Percentiles rank a stretch among this genome's conserved stretches.
Evolutionary conservation across 106 monocot species (phyloP).

Genomic region (Phalaenopsis aphrodite): DNA sequence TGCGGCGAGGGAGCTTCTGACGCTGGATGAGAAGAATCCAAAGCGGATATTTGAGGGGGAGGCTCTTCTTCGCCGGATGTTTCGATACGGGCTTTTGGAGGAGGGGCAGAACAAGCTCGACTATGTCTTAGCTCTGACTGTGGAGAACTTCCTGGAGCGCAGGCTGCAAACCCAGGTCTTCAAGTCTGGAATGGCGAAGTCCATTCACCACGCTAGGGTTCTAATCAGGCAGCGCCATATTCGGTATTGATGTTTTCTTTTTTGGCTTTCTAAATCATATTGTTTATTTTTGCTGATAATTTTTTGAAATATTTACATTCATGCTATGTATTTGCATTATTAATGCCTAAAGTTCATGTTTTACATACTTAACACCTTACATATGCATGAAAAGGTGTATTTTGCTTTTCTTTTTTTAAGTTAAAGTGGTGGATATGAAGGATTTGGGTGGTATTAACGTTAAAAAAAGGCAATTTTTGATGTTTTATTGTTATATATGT

Average conservation of each 20-base stretch:
- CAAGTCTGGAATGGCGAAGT: constrained; percentile 84
- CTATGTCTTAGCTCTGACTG: constrained; percentile 46
- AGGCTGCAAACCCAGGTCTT: constrained; percentile 87
- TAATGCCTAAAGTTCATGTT: too few relatives aligned
- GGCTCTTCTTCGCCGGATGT: constrained; percentile 38
- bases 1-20: constrained; percentile 48
- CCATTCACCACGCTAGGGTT: constrained; percentile 79
- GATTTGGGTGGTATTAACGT: too few relatives aligned
- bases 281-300: too few relatives aligned
- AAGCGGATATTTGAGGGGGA: constrained; percentile 49
- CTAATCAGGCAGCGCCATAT: constrained; percentile 88
- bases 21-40: constrained; percentile 44
- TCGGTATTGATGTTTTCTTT: constrained; percentile 6
- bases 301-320: too few relatives aligned
- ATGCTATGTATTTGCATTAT: too few relatives aligned
- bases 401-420: too few relatives aligned
- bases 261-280: too few relatives aligned
- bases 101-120: constrained; percentile 58
- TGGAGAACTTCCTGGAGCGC: constrained; percentile 79
- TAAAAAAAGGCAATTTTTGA: too few relatives aligned
- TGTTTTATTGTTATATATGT: background rate
- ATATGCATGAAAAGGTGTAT: too few relatives aligned
- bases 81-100: constrained; percentile 42
- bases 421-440: too few relatives aligned
- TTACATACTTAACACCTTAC: too few relatives aligned